Evolutionary conservation across 2,329 filamentous ascomycete species (phyloP), one percentile per base, ranked within the genome.

Genomic region (Aspergillus viridinutans): DNA sequence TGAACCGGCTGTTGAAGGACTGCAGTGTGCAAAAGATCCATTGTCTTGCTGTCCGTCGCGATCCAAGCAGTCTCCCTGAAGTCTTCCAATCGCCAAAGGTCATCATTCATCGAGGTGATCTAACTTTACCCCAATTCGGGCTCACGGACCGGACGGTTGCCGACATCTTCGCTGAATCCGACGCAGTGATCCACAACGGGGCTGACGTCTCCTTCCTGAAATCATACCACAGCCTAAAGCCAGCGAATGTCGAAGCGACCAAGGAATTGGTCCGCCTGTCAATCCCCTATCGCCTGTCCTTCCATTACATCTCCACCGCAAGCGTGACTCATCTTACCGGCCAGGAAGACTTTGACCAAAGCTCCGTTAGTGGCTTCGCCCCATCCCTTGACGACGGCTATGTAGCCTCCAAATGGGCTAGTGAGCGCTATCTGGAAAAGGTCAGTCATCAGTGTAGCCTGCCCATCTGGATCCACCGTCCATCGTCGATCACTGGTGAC

Each of bases 361-460:
- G 3, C 1, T 61, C 64, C 7, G 54, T 64, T 14, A 56, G 61
- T 12, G 20, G 23, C 1, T 61, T 58, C 45, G 50, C 54, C 4
- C 73, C 72, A 0, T 65, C 73, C 1, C 40, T 51, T 3, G 62
- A 71, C 48, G 59, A 72, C 20, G 76, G 75, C 1, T 79, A 78
- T 53, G 61, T 64, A 2, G 70, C 72, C 1, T 59, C 64, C 14
- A 77, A 77, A 56, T 78, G 76, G 76, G 73, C 69, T 0, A 67
- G 67, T 47, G 76, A 79, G 62, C 58, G 62, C 3, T 62, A 73
- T 26, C 67, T 79, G 0, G 23, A 23, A 23, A 23, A 23, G 23
- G 23, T 23, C 23, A 23, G 23, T 23, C 23, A 23, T 23, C 23
- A 23, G 3, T 23, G 23, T 3, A 3, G 23, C 23, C 23, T 23